Evolutionary conservation across 106 monocot species (phyloP).

Genomic region (Chionographis japonica): DNA sequence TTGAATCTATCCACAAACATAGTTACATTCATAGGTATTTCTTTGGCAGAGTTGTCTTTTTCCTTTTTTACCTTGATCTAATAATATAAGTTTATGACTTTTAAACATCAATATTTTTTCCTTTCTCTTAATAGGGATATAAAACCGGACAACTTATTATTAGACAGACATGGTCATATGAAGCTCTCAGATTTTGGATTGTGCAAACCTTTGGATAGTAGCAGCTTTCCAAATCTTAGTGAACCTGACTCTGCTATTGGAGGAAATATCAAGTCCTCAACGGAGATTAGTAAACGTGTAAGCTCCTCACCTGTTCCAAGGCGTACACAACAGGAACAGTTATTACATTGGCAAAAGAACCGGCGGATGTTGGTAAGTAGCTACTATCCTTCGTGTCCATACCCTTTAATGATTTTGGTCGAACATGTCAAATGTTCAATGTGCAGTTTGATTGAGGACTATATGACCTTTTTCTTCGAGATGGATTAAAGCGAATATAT

Average conservation of each 20-base stretch:
- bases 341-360: conserved; percentile 76
- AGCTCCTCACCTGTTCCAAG: conserved; percentile 26
- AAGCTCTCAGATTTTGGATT: conserved; percentile 87
- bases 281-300: conserved; percentile 31
- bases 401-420: no score
- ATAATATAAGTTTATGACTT: not conserved
- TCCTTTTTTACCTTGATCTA: no score
- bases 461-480: not conserved
- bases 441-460: no score
- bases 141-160: conserved; percentile 73
- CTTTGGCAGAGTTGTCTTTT: not conserved
- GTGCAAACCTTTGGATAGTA: conserved; percentile 66
- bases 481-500: no score
- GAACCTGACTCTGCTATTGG: conserved; percentile 38
- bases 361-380: conserved; percentile 51
- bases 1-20: conserved; percentile 81
- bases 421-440: no score
- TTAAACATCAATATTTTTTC: not conserved
- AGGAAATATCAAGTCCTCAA: conserved; percentile 24
- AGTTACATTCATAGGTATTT: conserved; percentile 68
- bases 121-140: conserved; percentile 46
- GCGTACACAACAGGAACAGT: conserved; percentile 66
- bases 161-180: conserved; percentile 75
- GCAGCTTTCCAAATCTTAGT: conserved; percentile 57
- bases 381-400: no score